Evolutionary conservation across 2,329 filamentous ascomycete species (phyloP), one percentile per base, ranked within the genome.

Genomic region (Neocucurbitaria cava): DNA sequence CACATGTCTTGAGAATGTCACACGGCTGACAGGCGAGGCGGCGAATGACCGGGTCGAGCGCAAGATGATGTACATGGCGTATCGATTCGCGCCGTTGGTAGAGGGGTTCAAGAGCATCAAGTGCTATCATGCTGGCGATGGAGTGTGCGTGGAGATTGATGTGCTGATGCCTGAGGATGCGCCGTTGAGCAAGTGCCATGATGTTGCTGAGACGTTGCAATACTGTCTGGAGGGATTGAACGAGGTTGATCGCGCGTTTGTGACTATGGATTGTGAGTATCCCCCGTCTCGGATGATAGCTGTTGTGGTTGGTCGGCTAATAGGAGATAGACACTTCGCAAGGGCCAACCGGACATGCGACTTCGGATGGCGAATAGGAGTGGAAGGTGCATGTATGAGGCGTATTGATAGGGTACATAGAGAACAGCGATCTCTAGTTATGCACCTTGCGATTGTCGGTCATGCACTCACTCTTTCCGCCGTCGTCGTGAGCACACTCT

Each of bases 111-210:
- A 85, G 71, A 79, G 76, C 13, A 70, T 85, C 33, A 83, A 81
- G 60, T 82, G 83, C 0, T 88, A 88, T 61, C 85, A 88, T 63
- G 81, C 83, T 0, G 85, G 85, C 11, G 85, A 88, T 62, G 85
- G 85, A 6, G 77, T 87, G 1, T 87, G 85, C 78, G 85, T 85
- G 0, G 85, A 88, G 67, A 81, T 85, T 20, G 85, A 88, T 59
- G 78, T 87, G 18, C 71, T 88, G 31, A 74, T 88, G 61, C 80
- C 83, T 40, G 80, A 82, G 61, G 77, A 82, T 42, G 82, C 81
- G 35, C 81, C 77, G 45, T 62, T 88, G 46, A 78, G 79, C 40
- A 77, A 76, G 46, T 80, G 79, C 13, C 85, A 88, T 58, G 85
- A 88, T 68, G 76, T 88, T 36, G 83, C 84, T 0, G 85, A 88